phyloP scores from a whole-genome alignment of 768 basidiomycete species.

The Psilocybe tampanensis region DNA sequence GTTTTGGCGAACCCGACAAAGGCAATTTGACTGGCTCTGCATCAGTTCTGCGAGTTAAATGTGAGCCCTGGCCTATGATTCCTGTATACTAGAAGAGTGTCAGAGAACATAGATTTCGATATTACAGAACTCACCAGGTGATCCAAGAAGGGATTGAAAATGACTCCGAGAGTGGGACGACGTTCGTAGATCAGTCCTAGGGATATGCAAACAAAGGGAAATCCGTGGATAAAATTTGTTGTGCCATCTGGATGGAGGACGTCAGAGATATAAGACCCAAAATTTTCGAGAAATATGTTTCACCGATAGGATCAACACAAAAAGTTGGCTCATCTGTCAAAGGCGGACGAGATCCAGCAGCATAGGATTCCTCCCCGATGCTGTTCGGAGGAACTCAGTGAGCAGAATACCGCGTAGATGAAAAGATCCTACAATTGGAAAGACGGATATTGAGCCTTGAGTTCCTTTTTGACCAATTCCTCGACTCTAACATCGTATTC shows the following conservation, averaged over 20 bases:
- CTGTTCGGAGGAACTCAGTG: constrained; percentile 39
- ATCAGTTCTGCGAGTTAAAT: constrained; percentile 52
- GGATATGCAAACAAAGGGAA: constrained; percentile 89
- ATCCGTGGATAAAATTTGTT: constrained; percentile 86
- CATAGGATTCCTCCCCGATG: constrained; percentile 94
- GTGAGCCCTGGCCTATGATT: constrained; percentile 79
- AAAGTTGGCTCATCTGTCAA: constrained; percentile 91
- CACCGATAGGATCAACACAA: constrained; percentile 95
- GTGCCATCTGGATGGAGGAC: constrained; percentile 67
- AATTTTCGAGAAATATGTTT: constrained; percentile 14
- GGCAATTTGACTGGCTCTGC: constrained; percentile 62
- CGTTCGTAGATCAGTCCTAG: constrained; percentile 86
- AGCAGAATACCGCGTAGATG: neutral
- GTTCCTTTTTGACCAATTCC: constrained; percentile 73
- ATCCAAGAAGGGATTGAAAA: constrained; percentile 91
- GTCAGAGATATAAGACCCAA: neutral
- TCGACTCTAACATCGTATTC: constrained; percentile 94
- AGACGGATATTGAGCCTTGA: constrained; percentile 64
- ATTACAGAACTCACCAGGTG: constrained; percentile 56
- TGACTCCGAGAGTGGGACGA: constrained; percentile 84
- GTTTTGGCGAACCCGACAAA: constrained; percentile 57
- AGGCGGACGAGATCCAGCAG: constrained; percentile 66
- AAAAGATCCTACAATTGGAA: constrained; percentile 76
- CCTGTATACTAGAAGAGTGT: constrained; percentile 64
- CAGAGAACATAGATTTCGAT: neutral